These are phyloP conservation scores for Botrytis sinoallii DNA, from an alignment of 2,329 filamentous ascomycete genomes.

Conservation along the genomic window DNA sequence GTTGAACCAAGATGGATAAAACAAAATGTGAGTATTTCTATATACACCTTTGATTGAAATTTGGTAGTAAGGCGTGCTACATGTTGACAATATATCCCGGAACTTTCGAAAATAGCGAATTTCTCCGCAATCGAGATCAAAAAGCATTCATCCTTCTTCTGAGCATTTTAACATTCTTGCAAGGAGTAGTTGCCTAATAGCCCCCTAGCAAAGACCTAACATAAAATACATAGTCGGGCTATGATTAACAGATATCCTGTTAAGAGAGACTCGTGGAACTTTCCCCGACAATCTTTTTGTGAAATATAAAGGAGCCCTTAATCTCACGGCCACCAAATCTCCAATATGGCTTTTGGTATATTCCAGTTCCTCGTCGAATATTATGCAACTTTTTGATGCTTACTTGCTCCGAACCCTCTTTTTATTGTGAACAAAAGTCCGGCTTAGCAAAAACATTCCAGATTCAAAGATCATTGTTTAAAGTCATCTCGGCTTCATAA, in stretches of 20 bases:
- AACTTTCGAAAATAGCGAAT: rapidly evolving
- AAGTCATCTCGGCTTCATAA: not conserved
- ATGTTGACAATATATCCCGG: too few relatives aligned
- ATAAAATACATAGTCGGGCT: not conserved
- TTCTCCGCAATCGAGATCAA: not conserved
- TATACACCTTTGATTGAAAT: not conserved
- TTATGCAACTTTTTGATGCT: not conserved
- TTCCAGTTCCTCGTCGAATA: not conserved
- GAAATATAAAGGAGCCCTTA: not conserved
- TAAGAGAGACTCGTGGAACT: not conserved
- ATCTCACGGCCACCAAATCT: not conserved
- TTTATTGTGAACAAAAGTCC: not conserved
- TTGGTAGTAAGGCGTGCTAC: not conserved
- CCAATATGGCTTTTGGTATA: too few relatives aligned
- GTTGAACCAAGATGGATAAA: not conserved
- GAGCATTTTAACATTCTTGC: not conserved
- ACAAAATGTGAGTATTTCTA: not conserved
- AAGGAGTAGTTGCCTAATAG: not conserved
- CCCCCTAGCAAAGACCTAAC: not conserved
- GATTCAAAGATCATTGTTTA: not conserved
- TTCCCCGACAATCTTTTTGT: not conserved
- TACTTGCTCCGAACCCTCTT: not conserved
- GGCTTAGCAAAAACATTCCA: too few relatives aligned
- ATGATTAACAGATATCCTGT: rapidly evolving
- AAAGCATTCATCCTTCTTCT: not conserved